Percentiles rank a stretch among this genome's conserved stretches.
phyloP scores from a whole-genome alignment of 106 monocot species.

The Allium fistulosum region DNA sequence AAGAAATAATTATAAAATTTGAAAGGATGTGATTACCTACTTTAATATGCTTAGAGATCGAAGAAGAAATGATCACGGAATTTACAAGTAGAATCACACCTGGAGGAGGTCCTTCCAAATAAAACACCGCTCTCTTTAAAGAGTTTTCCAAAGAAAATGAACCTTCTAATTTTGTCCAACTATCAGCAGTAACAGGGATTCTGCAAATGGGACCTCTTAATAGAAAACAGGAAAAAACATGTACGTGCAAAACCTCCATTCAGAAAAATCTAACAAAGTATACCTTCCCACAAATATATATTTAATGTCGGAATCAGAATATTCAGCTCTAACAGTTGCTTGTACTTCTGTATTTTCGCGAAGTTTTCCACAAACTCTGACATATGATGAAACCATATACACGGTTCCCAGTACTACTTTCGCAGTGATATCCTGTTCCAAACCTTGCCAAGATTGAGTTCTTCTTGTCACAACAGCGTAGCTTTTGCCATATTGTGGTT shows the following conservation, averaged over 20 bases:
- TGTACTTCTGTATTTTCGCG: slow-evolving; percentile 28
- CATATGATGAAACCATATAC: slow-evolving; percentile 51
- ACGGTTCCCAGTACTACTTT: slow-evolving; percentile 27
- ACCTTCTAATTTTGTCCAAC: slow-evolving; percentile 64
- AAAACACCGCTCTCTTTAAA: slow-evolving; percentile 40
- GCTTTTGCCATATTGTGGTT: slow-evolving; percentile 19
- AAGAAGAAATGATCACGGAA: slow-evolving; percentile 30
- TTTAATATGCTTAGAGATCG: slow-evolving; percentile 13
- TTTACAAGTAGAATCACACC: slow-evolving; percentile 56
- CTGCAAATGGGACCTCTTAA: slow-evolving; percentile 18
- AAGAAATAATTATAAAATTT: not conserved
- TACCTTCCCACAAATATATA: slow-evolving; percentile 67
- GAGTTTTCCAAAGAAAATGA: slow-evolving; percentile 42
- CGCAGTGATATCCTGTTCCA: slow-evolving; percentile 79
- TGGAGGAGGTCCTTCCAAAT: slow-evolving; percentile 61
- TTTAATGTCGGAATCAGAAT: slow-evolving; percentile 26
- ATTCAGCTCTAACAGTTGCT: slow-evolving; percentile 53
- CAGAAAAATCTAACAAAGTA: slow-evolving; percentile 1
- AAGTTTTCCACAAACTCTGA: slow-evolving; percentile 49
- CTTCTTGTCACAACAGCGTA: slow-evolving; percentile 74
- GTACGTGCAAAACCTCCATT: not conserved
- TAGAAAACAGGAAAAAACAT: not conserved
- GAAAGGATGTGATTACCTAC: slow-evolving; percentile 17
- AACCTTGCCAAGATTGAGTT: slow-evolving; percentile 70
- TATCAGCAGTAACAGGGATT: slow-evolving; percentile 23